Percentiles rank a stretch among this genome's conserved stretches.
phyloP scores from a whole-genome alignment of 148 eudicot genomes.

The Amaranthus cruentus region DNA sequence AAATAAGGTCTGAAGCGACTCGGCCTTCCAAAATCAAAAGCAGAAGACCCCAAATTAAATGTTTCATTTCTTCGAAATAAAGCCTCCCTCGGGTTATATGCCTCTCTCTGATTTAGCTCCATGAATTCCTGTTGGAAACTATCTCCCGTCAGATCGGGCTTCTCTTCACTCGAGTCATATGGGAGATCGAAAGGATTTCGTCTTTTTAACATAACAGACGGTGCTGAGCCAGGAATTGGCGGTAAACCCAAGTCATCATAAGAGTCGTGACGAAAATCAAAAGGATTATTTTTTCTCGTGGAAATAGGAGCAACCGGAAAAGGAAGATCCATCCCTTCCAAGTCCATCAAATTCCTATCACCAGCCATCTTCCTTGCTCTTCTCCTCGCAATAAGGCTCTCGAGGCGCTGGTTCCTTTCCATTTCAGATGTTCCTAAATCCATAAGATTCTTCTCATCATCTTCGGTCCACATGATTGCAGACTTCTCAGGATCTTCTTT shows the following conservation, averaged over 20 bases:
- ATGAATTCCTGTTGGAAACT: conserved; percentile 55
- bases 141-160: conserved; percentile 63
- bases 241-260: conserved; percentile 52
- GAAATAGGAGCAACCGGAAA: conserved; percentile 52
- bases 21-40: conserved; percentile 45
- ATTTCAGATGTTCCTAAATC: conserved; percentile 68
- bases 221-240: conserved; percentile 83
- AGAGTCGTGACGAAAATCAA: conserved; percentile 52
- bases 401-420: conserved; percentile 70
- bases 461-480: conserved; percentile 71
- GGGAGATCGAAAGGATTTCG: conserved; percentile 78
- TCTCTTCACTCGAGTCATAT: conserved; percentile 80
- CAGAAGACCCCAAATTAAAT: conserved; percentile 52
- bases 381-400: conserved; percentile 67
- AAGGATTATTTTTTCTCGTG: conserved; percentile 60
- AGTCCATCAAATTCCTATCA: conserved; percentile 62
- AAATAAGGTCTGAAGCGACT: conserved; percentile 60
- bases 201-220: conserved; percentile 48
- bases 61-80: conserved; percentile 65
- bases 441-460: conserved; percentile 81
- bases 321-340: conserved; percentile 53
- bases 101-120: conserved; percentile 40
- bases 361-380: conserved; percentile 51
- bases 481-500: conserved; percentile 41
- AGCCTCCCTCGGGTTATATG: conserved; percentile 41